Conservation (phyloP, 148 eudicot genomes). For the Persicaria tinctoria region DNA sequence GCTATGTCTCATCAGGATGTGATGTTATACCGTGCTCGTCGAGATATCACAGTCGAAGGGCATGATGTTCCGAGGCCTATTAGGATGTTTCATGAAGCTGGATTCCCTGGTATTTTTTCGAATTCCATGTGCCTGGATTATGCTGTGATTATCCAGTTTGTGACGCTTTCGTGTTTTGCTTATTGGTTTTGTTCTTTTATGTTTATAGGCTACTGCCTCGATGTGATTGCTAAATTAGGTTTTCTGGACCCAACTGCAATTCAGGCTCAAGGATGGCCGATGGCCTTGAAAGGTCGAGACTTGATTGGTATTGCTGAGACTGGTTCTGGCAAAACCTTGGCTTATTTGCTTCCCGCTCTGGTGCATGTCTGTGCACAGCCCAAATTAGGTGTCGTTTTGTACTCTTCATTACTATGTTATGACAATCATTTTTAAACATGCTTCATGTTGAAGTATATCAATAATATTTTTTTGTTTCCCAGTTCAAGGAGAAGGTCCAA, state of each 20-base stretch:
- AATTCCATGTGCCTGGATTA: neutral
- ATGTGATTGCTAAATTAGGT: conserved; percentile 70
- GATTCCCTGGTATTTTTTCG: conserved; percentile 65
- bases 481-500: conserved; percentile 92
- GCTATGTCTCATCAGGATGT: conserved; percentile 68
- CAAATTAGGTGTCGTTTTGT: conserved; percentile 52
- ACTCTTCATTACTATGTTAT: neutral
- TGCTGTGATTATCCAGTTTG: neutral
- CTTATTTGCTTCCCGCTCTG: conserved; percentile 84
- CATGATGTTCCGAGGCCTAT: conserved; percentile 79
- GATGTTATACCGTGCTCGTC: conserved; percentile 40
- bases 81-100: conserved; percentile 70
- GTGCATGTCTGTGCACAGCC: conserved; percentile 95
- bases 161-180: conserved; percentile 5
- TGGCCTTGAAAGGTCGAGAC: conserved; percentile 98
- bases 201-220: conserved; percentile 64
- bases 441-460: neutral
- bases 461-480: conserved; percentile 12
- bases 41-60: conserved; percentile 88
- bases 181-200: conserved; percentile 13
- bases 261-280: conserved; percentile 98
- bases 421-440: neutral
- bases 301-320: conserved; percentile 97
- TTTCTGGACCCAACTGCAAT: conserved; percentile 91
- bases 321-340: conserved; percentile 95